Evolutionary conservation across 1,139 yeast genomes (phyloP).

Genomic region (Spathaspora sp.): DNA sequence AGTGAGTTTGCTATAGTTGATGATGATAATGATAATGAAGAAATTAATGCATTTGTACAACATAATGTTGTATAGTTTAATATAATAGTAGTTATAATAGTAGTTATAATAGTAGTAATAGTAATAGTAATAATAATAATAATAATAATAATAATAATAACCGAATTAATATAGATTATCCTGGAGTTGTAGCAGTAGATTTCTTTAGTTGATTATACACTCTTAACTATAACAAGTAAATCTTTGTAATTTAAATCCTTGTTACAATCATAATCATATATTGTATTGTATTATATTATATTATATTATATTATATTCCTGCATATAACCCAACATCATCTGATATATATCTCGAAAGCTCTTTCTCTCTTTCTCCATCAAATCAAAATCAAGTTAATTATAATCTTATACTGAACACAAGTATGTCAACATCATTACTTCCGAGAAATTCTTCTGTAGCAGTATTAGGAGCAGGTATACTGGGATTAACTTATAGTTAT

Average conservation of each 20-base stretch:
- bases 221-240: too few relatives aligned
- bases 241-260: too few relatives aligned
- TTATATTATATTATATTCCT: too few relatives aligned
- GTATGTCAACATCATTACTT: slow-evolving; percentile 4
- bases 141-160: too few relatives aligned
- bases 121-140: too few relatives aligned
- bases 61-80: too few relatives aligned
- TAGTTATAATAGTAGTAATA: too few relatives aligned
- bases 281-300: background rate
- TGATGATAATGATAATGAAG: background rate
- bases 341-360: too few relatives aligned
- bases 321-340: background rate
- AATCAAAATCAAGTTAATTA: slow-evolving; percentile 16
- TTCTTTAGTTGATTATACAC: too few relatives aligned
- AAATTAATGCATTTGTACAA: background rate
- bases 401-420: slow-evolving; percentile 14
- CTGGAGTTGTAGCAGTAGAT: too few relatives aligned
- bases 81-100: background rate
- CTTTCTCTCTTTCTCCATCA: slow-evolving; percentile 8
- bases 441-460: slow-evolving; percentile 49
- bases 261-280: too few relatives aligned
- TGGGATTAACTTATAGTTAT: slow-evolving; percentile 80
- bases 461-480: slow-evolving; percentile 83
- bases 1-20: background rate
- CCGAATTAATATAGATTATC: too few relatives aligned